Evolutionary conservation across 345 rosid species (phyloP).

Genomic region (Nephelium lappaceum): DNA sequence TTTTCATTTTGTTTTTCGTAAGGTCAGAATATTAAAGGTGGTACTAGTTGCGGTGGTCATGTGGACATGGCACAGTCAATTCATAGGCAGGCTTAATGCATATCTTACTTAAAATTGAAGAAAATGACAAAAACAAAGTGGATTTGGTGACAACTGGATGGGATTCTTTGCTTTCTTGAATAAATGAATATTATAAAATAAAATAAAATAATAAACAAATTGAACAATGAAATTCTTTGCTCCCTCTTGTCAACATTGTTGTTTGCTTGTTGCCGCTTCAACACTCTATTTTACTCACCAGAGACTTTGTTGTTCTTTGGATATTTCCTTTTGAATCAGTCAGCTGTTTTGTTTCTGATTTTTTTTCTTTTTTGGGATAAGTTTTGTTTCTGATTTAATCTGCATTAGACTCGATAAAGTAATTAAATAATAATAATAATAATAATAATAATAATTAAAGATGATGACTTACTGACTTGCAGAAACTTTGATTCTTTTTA

Average conservation of each 20-base stretch:
- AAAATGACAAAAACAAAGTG: constrained; percentile 33
- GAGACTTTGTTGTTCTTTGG: neutral
- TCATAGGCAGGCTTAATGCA: neutral
- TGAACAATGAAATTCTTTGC: neutral
- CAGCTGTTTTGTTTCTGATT: neutral
- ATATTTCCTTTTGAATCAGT: neutral
- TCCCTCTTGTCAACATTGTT: neutral
- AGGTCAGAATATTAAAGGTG: neutral
- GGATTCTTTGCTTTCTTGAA: constrained; percentile 28
- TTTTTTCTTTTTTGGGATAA: too few species aligned
- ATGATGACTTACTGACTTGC: neutral
- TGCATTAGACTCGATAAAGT: neutral
- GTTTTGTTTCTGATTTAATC: neutral
- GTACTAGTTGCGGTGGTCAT: neutral
- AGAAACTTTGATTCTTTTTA: neutral
- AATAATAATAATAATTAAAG: too few species aligned
- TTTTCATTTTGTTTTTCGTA: neutral
- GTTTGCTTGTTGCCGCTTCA: constrained; percentile 18
- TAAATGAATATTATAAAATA: neutral
- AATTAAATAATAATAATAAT: neutral
- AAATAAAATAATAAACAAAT: neutral
- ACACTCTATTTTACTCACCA: neutral
- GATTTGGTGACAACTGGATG: constrained; percentile 20
- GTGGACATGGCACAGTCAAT: constrained; percentile 6
- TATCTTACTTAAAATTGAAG: constrained; percentile 26